These are phyloP conservation scores for Musa schizocarpa DNA, from an alignment of 176 grass and related monocot species.

Conservation along the genomic window DNA sequence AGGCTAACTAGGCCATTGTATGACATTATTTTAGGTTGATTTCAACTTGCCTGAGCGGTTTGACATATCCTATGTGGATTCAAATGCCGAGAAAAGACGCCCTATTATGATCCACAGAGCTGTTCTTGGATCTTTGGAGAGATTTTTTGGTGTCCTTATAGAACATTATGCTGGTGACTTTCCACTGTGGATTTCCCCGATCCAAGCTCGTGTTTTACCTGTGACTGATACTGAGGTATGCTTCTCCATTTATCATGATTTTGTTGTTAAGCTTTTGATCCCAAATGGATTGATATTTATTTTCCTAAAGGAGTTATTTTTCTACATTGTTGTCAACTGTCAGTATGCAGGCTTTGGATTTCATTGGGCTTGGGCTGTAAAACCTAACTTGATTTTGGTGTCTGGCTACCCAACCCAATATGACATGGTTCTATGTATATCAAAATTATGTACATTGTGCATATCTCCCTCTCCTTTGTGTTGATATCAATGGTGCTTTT, in stretches of 20 bases:
- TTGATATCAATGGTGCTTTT: too few relatives aligned
- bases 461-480: too few relatives aligned
- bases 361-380: too few relatives aligned
- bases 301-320: not conserved
- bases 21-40: conserved; percentile 53
- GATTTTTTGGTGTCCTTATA: conserved; percentile 90
- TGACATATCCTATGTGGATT: conserved; percentile 83
- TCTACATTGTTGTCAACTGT: too few relatives aligned
- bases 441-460: not conserved
- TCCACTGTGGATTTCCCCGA: conserved; percentile 91
- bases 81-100: conserved; percentile 61
- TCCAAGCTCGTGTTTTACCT: conserved; percentile 75
- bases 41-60: conserved; percentile 88
- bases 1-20: not conserved
- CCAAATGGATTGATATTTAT: not conserved
- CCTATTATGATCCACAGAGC: conserved; percentile 99
- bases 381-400: too few relatives aligned
- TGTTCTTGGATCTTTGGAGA: conserved; percentile 78
- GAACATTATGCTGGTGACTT: conserved; percentile 97
- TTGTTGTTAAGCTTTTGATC: not conserved
- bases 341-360: too few relatives aligned
- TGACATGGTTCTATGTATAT: too few relatives aligned
- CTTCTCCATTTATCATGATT: conserved; percentile 21
- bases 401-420: too few relatives aligned
- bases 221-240: conserved; percentile 77